phyloP scores from a whole-genome alignment of 176 grass and related monocot genomes.

The Guadua angustifolia region DNA sequence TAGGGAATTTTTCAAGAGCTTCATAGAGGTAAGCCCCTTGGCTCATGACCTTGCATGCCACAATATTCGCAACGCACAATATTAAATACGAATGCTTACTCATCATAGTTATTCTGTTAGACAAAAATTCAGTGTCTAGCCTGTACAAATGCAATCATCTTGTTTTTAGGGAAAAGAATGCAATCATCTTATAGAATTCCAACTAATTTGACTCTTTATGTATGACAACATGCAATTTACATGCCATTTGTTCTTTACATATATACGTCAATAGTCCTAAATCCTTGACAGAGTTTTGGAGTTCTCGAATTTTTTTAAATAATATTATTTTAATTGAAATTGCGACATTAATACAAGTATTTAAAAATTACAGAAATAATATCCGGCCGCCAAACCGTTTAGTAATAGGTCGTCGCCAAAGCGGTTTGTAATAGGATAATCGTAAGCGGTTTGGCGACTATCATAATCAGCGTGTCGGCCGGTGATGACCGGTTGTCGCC shows the following conservation, averaged over 20 bases:
- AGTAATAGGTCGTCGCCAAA: too few relatives aligned
- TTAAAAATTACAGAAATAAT: too few relatives aligned
- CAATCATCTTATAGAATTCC: background rate
- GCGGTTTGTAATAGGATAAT: too few relatives aligned
- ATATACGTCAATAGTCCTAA: background rate
- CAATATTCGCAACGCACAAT: background rate
- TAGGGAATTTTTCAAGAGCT: constrained; percentile 66
- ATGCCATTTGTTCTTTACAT: background rate
- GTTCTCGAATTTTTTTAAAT: too few relatives aligned
- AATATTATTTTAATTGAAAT: too few relatives aligned
- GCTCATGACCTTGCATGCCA: background rate
- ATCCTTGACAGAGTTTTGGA: background rate
- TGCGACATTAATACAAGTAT: too few relatives aligned
- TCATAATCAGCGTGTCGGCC: too few relatives aligned
- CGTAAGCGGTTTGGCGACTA: too few relatives aligned
- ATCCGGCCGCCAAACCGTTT: too few relatives aligned
- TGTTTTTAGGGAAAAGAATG: constrained; percentile 17
- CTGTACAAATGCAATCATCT: constrained; percentile 3
- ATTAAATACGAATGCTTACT: background rate
- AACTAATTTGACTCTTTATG: constrained; percentile 27
- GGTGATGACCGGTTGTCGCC: too few relatives aligned
- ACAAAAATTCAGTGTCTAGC: background rate
- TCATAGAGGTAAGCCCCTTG: constrained; percentile 59
- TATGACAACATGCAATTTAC: background rate
- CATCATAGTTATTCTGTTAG: background rate